These are phyloP conservation scores for Neofusicoccum sp. DNA, from an alignment of 2,329 filamentous ascomycete genomes.

Conservation along the genomic window DNA sequence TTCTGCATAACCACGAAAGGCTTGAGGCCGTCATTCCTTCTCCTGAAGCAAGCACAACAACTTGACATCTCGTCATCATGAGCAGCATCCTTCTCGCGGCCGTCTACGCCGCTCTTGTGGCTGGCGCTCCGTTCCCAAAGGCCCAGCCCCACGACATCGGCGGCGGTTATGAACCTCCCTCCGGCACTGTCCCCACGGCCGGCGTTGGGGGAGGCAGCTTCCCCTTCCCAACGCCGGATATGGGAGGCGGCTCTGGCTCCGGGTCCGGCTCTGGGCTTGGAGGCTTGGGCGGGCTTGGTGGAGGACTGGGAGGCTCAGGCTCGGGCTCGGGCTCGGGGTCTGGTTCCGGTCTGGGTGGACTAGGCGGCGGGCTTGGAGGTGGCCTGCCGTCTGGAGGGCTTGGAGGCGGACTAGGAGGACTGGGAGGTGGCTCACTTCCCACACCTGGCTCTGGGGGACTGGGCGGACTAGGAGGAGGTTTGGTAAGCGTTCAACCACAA, in stretches of 20 bases:
- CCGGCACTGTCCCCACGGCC: neutral
- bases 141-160: neutral
- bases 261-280: neutral
- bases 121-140: slow-evolving; percentile 3
- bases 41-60: neutral
- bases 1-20: slow-evolving; percentile 1
- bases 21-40: slow-evolving; percentile 1
- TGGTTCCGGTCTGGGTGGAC: neutral
- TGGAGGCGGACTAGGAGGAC: no score
- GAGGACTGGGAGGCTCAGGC: neutral
- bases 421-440: neutral
- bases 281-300: neutral
- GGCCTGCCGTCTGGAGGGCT: neutral
- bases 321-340: neutral
- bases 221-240: neutral
- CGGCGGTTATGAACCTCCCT: neutral
- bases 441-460: neutral
- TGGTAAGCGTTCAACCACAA: no score
- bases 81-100: slow-evolving; percentile 1
- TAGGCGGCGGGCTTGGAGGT: neutral
- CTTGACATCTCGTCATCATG: neutral
- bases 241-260: neutral
- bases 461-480: neutral
- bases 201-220: neutral
- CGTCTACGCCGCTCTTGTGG: slow-evolving; percentile 5